Conservation (phyloP, 2,329 filamentous ascomycete genomes). For the Trichoderma afroharzianum region DNA sequence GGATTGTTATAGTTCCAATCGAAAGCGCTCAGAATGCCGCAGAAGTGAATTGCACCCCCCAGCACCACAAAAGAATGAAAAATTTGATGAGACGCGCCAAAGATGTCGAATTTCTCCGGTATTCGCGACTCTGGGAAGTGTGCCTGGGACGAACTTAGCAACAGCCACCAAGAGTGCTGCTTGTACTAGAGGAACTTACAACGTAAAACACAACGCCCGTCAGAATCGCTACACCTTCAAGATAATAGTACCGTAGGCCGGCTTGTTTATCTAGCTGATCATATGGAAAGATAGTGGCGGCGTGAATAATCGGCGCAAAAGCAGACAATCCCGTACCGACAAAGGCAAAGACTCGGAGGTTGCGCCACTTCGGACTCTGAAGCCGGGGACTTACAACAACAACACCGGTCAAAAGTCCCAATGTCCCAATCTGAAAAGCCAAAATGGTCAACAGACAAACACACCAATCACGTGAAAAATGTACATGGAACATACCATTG, state of each 20-base stretch:
- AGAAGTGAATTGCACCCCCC: slow-evolving; percentile 21
- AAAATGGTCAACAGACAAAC: not conserved
- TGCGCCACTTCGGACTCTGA: slow-evolving; percentile 28
- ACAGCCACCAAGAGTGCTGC: not conserved
- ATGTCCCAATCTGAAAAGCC: slow-evolving; percentile 20
- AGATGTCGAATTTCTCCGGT: slow-evolving; percentile 44
- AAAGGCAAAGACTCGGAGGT: slow-evolving; percentile 35
- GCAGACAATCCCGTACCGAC: slow-evolving; percentile 38
- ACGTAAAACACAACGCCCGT: not conserved
- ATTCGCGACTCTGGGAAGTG: slow-evolving; percentile 41
- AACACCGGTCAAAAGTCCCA: not conserved
- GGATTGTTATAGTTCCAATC: not conserved
- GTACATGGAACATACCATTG: not conserved
- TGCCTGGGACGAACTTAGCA: slow-evolving; percentile 26
- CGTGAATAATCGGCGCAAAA: slow-evolving; percentile 39
- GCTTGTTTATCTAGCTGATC: slow-evolving; percentile 37
- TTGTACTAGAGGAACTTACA: not conserved
- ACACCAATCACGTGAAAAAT: not conserved
- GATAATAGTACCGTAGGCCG: slow-evolving; percentile 38
- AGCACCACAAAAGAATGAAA: slow-evolving; percentile 45
- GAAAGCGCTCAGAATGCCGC: not conserved
- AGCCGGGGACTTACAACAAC: not conserved
- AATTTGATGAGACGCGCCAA: slow-evolving; percentile 44
- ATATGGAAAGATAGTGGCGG: slow-evolving; percentile 35
- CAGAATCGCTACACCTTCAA: slow-evolving; percentile 30